Percentiles rank a stretch among this genome's conserved stretches.
Evolutionary conservation across 176 grass and related monocot species (phyloP).

Genomic region (Microstegium vimineum): DNA sequence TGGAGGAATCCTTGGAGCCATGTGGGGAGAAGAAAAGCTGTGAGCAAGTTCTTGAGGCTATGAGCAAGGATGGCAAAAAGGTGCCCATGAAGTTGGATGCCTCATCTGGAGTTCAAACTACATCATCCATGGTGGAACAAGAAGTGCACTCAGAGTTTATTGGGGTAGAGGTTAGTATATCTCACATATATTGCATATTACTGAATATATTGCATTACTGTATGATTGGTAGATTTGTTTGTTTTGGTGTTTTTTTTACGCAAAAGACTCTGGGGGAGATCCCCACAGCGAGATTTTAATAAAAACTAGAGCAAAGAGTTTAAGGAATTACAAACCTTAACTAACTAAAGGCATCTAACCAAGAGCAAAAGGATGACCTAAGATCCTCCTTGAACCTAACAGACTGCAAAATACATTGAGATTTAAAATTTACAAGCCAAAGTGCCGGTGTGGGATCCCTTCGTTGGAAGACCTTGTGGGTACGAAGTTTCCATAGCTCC

Average conservation of each 20-base stretch:
- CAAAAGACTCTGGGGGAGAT: no score
- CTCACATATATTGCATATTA: constrained; percentile 4
- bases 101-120: constrained; percentile 17
- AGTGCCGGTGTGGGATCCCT: no score
- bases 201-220: neutral
- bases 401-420: no score
- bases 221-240: neutral
- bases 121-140: constrained; percentile 17
- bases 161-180: constrained; percentile 54
- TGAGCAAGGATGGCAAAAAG: constrained; percentile 37
- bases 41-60: constrained; percentile 19
- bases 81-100: constrained; percentile 31
- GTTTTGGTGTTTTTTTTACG: neutral
- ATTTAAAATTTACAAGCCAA: no score
- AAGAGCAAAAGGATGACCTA: no score
- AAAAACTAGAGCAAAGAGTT: no score
- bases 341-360: no score
- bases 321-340: no score
- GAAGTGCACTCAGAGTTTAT: constrained; percentile 26
- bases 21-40: constrained; percentile 39
- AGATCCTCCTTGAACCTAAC: no score
- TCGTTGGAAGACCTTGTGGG: no score
- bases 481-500: no score
- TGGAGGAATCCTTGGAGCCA: constrained; percentile 19
- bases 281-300: no score